These are phyloP conservation scores for Melastoma malabathricum DNA, from an alignment of 345 rosid genomes.

Conservation along the genomic window DNA sequence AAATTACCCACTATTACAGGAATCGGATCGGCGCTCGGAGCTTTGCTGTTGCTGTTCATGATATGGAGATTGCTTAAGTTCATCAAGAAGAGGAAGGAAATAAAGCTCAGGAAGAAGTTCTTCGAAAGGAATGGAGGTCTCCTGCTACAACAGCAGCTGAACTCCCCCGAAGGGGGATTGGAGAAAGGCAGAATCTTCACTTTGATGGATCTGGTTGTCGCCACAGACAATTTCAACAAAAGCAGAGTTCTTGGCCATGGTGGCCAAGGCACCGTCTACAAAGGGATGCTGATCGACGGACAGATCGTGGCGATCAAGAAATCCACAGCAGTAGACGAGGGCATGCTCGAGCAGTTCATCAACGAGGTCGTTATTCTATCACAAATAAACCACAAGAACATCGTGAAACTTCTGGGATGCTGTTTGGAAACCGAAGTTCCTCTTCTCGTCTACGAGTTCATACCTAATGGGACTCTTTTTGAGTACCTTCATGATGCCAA, in stretches of 20 bases:
- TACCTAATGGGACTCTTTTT: constrained; percentile 8
- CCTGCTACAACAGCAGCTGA: constrained; percentile 1
- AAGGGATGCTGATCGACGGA: constrained; percentile 7
- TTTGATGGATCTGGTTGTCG: constrained; percentile 5
- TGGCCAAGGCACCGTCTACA: constrained; percentile 13
- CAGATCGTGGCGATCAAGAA: too few species aligned
- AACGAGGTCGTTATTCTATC: too few species aligned
- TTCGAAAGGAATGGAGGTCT: constrained; percentile 8
- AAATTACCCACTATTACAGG: neutral
- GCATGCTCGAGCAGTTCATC: too few species aligned
- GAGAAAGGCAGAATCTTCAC: neutral
- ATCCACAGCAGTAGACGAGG: too few species aligned
- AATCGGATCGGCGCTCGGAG: neutral
- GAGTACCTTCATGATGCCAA: constrained; percentile 3
- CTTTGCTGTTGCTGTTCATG: neutral
- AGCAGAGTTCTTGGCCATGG: constrained; percentile 9
- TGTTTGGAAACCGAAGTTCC: too few species aligned
- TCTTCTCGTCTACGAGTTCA: constrained; percentile 3
- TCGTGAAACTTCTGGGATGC: too few species aligned
- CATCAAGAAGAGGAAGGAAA: constrained; percentile 2
- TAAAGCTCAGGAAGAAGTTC: constrained; percentile 5
- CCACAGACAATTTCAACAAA: constrained; percentile 7
- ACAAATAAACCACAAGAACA: too few species aligned
- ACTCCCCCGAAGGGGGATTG: neutral
- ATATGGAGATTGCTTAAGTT: neutral